Base-by-base conservation (phyloP, 2,329 filamentous ascomycete species). In the Aspergillus ibericus region DNA sequence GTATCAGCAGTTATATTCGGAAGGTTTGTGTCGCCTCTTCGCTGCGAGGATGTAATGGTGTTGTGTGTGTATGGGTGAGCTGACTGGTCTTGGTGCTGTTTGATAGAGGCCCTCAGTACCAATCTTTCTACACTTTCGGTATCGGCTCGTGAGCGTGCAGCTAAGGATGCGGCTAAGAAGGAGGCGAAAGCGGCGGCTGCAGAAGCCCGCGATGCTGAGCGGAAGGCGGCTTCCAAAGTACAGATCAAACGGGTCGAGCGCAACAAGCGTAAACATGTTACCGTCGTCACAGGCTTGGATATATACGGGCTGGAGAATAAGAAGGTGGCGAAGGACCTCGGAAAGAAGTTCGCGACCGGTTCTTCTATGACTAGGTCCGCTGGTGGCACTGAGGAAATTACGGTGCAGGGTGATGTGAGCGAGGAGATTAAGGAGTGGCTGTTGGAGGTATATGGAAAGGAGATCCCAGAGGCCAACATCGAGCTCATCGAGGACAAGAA, bases 291-390 rank as follows among this genome's bases (percentile, higher is more conserved):
- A 6, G 95, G 95, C 0, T 82, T 99, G 18, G 95, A 99, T 75
- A 87, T 89, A 0, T 96, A 97, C 71, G 92, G 92, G 0, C 77
- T 98, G 42, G 93, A 98, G 57, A 83, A 97, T 70, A 99, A 99
- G 78, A 98, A 97, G 81, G 83, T 96, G 7, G 88, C 93, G 59
- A 98, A 98, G 82, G 95, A 98, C 71, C 88, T 98, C 67, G 95
- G 95, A 63, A 99, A 98, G 85, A 98, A 97, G 79, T 98, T 99
- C 72, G 95, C 95, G 29, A 98, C 95, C 9, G 95, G 95, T 0
- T 89, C 88, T 15, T 93, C 89, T 46, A 95, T 99, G 46, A 98
- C 93, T 8, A 96, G 97, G 80, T 85, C 90, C 1, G 85, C 92
- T 0, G 88, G 87, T 56, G 92, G 91, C 20, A 90, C 90, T 16